These are phyloP conservation scores for Alloteropsis angusta DNA, from an alignment of 202 grass and related monocot species.

Conservation along the genomic window DNA sequence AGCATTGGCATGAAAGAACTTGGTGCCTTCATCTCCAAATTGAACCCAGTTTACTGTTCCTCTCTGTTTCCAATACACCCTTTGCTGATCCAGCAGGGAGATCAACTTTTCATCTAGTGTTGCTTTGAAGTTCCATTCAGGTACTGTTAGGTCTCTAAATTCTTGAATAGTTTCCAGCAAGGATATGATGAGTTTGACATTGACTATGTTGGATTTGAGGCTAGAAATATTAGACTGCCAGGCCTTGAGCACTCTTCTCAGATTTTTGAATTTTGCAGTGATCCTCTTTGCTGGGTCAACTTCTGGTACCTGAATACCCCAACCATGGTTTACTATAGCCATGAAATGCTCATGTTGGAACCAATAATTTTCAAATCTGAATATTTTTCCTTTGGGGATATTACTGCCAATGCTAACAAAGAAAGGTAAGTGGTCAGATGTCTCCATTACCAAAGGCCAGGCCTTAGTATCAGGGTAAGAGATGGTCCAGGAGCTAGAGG, in stretches of 20 bases:
- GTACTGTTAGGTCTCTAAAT: background rate
- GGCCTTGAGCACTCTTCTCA: background rate
- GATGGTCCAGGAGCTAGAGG: no score
- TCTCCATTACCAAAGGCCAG: background rate
- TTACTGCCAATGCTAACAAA: rapidly evolving
- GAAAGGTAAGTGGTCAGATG: background rate
- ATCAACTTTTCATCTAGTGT: background rate
- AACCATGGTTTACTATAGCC: background rate
- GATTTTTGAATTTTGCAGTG: background rate
- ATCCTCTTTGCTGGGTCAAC: background rate
- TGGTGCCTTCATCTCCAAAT: background rate
- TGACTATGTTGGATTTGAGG: background rate
- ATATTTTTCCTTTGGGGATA: rapidly evolving
- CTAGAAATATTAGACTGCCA: background rate
- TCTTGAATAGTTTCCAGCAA: background rate
- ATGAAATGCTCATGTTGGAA: background rate
- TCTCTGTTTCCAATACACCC: background rate
- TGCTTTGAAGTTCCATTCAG: background rate
- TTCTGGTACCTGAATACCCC: background rate
- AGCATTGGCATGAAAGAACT: no score
- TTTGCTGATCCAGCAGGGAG: background rate
- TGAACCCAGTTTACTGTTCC: background rate
- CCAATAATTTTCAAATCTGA: background rate
- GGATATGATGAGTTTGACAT: rapidly evolving
- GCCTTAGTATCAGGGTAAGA: background rate